Conservation (phyloP, 129 eudicot species). For the Helichrysum umbraculigerum region DNA sequence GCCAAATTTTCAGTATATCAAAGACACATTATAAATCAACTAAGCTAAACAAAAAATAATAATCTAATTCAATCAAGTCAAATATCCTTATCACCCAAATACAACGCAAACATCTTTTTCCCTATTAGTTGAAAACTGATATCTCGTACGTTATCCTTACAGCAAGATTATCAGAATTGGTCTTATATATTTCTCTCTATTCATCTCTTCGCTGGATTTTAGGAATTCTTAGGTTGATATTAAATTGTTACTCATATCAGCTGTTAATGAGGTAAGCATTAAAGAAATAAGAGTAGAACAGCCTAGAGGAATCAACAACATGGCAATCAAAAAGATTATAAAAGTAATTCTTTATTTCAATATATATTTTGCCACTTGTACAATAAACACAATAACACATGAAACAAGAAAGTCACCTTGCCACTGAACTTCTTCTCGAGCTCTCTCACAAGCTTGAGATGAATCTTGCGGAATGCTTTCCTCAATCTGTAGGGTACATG, state of each 20-base stretch:
- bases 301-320: neutral
- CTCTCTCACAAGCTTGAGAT: conserved; percentile 82
- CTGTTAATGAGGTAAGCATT: neutral
- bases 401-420: conserved; percentile 40
- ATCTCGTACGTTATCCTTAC: neutral
- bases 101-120: no score
- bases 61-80: no score
- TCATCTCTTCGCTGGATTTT: neutral
- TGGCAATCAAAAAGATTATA: neutral
- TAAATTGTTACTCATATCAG: no score
- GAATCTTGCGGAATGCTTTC: conserved; percentile 90
- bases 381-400: neutral
- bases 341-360: neutral
- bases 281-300: no score
- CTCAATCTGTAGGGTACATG: conserved; percentile 84
- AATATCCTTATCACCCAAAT: no score
- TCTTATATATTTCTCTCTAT: no score
- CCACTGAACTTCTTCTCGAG: conserved; percentile 97
- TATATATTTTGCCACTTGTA: neutral
- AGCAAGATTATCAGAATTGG: neutral
- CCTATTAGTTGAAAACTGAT: neutral
- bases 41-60: neutral
- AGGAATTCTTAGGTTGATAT: no score
- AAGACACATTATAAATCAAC: neutral
- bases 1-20: neutral